Evolutionary conservation across 495 filamentous ascomycete species (phyloP).

Genomic region (Trichocladium antarcticum): DNA sequence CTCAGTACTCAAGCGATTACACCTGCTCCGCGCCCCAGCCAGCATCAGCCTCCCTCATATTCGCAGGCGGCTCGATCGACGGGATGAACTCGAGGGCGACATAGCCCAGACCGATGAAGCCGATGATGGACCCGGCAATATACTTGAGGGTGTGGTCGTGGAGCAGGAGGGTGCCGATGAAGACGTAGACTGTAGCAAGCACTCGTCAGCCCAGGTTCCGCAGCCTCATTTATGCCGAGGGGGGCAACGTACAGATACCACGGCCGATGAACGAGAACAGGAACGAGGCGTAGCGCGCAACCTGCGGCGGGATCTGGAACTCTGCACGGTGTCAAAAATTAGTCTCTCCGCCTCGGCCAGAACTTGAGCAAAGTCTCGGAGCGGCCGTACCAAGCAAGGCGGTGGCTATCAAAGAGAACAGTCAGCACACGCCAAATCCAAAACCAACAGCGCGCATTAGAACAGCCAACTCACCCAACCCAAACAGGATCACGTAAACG

Average conservation of each 20-base stretch:
- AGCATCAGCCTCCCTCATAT: conserved; percentile 86
- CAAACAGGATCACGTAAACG: conserved; percentile 80
- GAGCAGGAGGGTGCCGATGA: conserved; percentile 76
- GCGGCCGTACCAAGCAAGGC: conserved; percentile 38
- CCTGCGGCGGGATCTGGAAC: conserved; percentile 88
- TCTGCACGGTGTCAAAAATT: conserved; percentile 36
- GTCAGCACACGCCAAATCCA: conserved; percentile 1
- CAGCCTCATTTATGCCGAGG: conserved; percentile 2
- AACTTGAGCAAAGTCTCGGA: conserved; percentile 19
- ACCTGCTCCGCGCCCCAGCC: conserved; percentile 90
- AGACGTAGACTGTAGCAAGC: conserved; percentile 71
- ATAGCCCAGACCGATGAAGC: conserved; percentile 67
- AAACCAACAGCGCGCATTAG: not conserved
- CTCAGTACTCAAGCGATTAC: conserved; percentile 40
- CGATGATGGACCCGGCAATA: conserved; percentile 62
- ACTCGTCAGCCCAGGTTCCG: not conserved
- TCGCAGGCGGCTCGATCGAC: conserved; percentile 91
- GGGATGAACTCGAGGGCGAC: conserved; percentile 84
- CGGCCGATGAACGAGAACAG: conserved; percentile 95
- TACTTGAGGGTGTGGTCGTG: conserved; percentile 45
- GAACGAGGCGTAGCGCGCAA: conserved; percentile 90
- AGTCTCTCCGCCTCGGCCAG: not conserved
- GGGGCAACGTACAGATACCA: conserved; percentile 66
- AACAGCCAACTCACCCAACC: conserved; percentile 52
- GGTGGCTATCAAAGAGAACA: conserved; percentile 34